A percentile compares a stretch with the other conserved stretches of the same genome.
These are phyloP conservation scores for Salvia splendens DNA, from an alignment of 257 asterid genomes.

Conservation along the genomic window DNA sequence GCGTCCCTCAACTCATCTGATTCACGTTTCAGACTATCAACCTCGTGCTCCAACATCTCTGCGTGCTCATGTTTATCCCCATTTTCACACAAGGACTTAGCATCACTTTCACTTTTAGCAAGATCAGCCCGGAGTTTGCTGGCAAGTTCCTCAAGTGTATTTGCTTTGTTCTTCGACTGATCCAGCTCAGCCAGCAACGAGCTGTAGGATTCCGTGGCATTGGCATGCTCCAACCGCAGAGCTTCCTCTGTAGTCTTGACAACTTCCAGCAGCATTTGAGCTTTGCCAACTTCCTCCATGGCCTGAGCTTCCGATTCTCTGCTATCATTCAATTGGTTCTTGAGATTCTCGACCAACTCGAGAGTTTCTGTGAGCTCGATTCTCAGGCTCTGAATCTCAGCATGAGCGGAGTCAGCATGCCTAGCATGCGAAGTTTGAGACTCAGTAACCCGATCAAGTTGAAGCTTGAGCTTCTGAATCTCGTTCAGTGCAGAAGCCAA, in stretches of 20 bases:
- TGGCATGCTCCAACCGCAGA: slow-evolving; percentile 47
- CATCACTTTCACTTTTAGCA: slow-evolving; percentile 24
- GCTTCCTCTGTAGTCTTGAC: slow-evolving; percentile 54
- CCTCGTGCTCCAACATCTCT: slow-evolving; percentile 36
- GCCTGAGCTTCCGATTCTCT: slow-evolving; percentile 65
- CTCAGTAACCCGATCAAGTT: slow-evolving; percentile 55
- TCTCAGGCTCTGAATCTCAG: slow-evolving; percentile 62
- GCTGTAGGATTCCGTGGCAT: slow-evolving; percentile 43
- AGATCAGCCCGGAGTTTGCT: slow-evolving; percentile 48
- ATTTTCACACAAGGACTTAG: slow-evolving; percentile 17
- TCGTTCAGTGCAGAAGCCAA: slow-evolving; percentile 70
- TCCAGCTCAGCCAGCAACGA: slow-evolving; percentile 62
- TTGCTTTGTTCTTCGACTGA: slow-evolving; percentile 50
- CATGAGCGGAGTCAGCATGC: slow-evolving; percentile 69
- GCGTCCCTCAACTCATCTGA: slow-evolving; percentile 49
- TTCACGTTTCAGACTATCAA: slow-evolving; percentile 46
- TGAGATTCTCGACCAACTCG: slow-evolving; percentile 59
- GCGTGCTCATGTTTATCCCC: slow-evolving; percentile 32
- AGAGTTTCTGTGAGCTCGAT: slow-evolving; percentile 62
- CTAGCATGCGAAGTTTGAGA: slow-evolving; percentile 68
- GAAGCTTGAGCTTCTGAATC: slow-evolving; percentile 71
- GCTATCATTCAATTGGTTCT: slow-evolving; percentile 54
- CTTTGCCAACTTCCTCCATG: slow-evolving; percentile 54
- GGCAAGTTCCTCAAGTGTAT: slow-evolving; percentile 59
- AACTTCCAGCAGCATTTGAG: slow-evolving; percentile 60